phyloP scores from a whole-genome alignment of 208 protist genomes.

The Leishmania braziliensis region DNA sequence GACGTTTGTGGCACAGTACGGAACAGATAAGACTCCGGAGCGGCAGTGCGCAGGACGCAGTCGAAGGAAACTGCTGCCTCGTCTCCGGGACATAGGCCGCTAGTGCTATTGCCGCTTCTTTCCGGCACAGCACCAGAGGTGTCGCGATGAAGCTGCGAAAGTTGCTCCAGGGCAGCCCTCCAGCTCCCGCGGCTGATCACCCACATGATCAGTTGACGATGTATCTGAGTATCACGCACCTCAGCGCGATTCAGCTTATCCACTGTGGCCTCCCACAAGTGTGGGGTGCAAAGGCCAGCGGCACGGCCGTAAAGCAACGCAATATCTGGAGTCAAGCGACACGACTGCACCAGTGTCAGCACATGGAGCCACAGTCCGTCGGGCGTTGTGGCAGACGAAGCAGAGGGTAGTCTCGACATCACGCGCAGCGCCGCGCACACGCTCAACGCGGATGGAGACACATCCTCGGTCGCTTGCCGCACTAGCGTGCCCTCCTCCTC shows the following conservation, averaged over 20 bases:
- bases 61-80: slow-evolving; percentile 28
- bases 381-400: background rate
- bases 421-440: slow-evolving; percentile 29
- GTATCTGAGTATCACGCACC: background rate
- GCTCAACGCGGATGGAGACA: slow-evolving; percentile 1
- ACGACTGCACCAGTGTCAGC: slow-evolving; percentile 28
- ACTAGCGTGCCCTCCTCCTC: slow-evolving; percentile 10
- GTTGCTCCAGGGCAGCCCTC: slow-evolving; percentile 35
- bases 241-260: slow-evolving; percentile 12
- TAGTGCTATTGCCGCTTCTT: background rate
- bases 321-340: slow-evolving; percentile 46
- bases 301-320: slow-evolving; percentile 48
- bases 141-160: slow-evolving; percentile 5
- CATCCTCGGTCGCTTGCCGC: slow-evolving; percentile 4
- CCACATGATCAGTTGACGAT: slow-evolving; percentile 35
- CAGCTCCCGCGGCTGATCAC: slow-evolving; percentile 55
- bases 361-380: background rate
- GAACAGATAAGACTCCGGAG: slow-evolving; percentile 19
- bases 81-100: background rate
- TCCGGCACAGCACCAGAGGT: background rate
- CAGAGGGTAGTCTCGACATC: background rate
- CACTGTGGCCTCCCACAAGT: slow-evolving; percentile 50
- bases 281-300: slow-evolving; percentile 50
- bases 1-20: slow-evolving; percentile 19
- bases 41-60: slow-evolving; percentile 36